Conservation (phyloP, 495 filamentous ascomycete genomes). For the Aspergillus avenaceus region DNA sequence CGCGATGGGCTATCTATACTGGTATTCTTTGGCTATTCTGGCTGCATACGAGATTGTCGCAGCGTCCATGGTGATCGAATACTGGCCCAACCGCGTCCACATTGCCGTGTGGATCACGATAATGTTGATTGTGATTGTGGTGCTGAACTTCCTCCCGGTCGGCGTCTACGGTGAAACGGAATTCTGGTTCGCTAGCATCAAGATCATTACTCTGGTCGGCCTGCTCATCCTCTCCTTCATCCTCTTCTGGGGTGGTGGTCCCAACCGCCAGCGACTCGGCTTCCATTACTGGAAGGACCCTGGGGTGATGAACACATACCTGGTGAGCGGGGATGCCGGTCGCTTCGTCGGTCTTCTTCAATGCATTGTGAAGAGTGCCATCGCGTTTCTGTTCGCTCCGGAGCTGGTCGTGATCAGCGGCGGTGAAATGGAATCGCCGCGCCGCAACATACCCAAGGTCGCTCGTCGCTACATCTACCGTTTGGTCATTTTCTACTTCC, state of each 20-base stretch:
- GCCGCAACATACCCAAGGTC: constrained; percentile 72
- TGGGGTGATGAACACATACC: constrained; percentile 54
- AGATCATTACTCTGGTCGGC: constrained; percentile 73
- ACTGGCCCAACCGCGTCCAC: constrained; percentile 52
- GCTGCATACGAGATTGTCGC: constrained; percentile 66
- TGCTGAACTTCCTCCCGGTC: constrained; percentile 65
- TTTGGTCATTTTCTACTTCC: constrained; percentile 76
- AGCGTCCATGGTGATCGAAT: constrained; percentile 66
- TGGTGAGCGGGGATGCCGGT: constrained; percentile 29
- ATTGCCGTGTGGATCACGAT: constrained; percentile 68
- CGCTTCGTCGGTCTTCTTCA: constrained; percentile 42
- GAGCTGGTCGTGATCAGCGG: constrained; percentile 54
- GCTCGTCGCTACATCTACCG: constrained; percentile 81
- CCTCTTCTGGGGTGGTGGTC: constrained; percentile 65
- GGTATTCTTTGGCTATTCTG: constrained; percentile 63
- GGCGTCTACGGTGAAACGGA: constrained; percentile 68
- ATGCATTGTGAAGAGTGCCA: constrained; percentile 44
- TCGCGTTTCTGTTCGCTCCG: constrained; percentile 54
- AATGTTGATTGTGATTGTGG: constrained; percentile 62
- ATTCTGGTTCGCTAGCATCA: constrained; percentile 70
- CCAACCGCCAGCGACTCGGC: constrained; percentile 58
- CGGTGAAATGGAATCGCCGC: constrained; percentile 71
- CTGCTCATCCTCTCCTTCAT: constrained; percentile 66
- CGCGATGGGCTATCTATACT: constrained; percentile 58
- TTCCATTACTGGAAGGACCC: constrained; percentile 73